Base-by-base conservation (phyloP, 768 basidiomycete genomes). In the Rhizopogon vinicolor region DNA sequence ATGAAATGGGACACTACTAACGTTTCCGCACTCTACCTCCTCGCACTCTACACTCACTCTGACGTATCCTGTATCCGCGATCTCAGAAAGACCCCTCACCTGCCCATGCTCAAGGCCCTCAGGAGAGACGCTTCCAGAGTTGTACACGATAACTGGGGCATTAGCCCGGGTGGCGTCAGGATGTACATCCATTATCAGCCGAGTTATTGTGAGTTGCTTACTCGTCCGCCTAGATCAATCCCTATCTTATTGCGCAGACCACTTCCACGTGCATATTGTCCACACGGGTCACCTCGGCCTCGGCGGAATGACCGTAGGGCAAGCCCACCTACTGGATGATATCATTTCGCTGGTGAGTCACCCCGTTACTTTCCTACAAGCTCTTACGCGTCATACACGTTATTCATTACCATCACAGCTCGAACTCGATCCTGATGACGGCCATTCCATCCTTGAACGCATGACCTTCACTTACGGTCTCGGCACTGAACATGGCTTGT, bases 171-270 rank as follows among this genome's bases (percentile, higher is more conserved):
- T 3, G 78, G 83, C 9, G 64, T 97, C 56, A 74, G 93, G 62
- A 76, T 95, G 75, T 94, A 85, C 63, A 72, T 98, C 13, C 97
- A 99, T 67, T 99, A 99, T 67, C 95, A 97, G 65, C 96, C 96
- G 0, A 90, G 86, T 39, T 98, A 98, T 66, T 98, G 95, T 95
- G 55, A 59, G 90, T 77, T 3, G 18, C 6, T 29, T 25, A 12
- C 42, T 46, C 49, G 28, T 3, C 9, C 3, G 22, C 3, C 9
- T 41, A 6, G 22, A 18, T 46, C 46, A 7, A 31, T 45, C 8
- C 10, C 13, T 9, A 22, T 7, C 31, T 14, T 0, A 19, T n/a
- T 40, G 41, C 49, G 5, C 58, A 96, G 94, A 97, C 65, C 94
- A 93, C 63, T 93, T 97, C 65, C 94, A 98, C 58, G 89, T 97